These are phyloP conservation scores for Pleurotus salmoneostramineus DNA, from an alignment of 768 basidiomycete genomes.

Conservation along the genomic window DNA sequence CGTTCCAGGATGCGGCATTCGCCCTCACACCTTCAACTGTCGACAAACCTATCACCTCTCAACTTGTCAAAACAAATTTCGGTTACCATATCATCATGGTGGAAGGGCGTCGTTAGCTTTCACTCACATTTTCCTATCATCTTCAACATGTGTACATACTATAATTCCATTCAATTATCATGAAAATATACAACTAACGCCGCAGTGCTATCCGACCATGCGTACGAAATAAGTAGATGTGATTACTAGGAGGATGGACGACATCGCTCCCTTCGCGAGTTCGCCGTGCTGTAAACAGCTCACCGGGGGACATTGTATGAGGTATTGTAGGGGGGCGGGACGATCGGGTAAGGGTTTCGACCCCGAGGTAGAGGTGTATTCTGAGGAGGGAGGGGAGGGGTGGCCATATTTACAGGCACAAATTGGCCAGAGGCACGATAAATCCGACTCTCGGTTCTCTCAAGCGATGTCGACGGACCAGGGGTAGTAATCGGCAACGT, in stretches of 20 bases:
- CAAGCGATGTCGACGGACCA: constrained; percentile 4
- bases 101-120: constrained; percentile 60
- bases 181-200: neutral
- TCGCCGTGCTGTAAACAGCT: neutral
- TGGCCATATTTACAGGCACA: neutral
- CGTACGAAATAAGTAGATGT: too few species aligned
- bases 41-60: constrained; percentile 70
- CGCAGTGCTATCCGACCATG: too few species aligned
- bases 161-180: neutral
- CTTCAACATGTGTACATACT: neutral
- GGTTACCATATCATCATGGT: constrained; percentile 94
- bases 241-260: too few species aligned
- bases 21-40: constrained; percentile 73
- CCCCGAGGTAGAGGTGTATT: neutral
- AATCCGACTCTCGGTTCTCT: neutral
- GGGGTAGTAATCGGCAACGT: neutral
- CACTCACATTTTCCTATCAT: neutral
- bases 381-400: neutral
- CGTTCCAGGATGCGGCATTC: constrained; percentile 90
- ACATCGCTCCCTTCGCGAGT: too few species aligned
- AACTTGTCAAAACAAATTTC: constrained; percentile 77
- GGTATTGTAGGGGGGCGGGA: constrained; percentile 10
- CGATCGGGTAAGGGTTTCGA: constrained; percentile 14
- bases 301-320: constrained; percentile 3
- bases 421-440: constrained; percentile 2